phyloP scores from a whole-genome alignment of 176 grass and related monocot genomes.

The Triticum monococcum region DNA sequence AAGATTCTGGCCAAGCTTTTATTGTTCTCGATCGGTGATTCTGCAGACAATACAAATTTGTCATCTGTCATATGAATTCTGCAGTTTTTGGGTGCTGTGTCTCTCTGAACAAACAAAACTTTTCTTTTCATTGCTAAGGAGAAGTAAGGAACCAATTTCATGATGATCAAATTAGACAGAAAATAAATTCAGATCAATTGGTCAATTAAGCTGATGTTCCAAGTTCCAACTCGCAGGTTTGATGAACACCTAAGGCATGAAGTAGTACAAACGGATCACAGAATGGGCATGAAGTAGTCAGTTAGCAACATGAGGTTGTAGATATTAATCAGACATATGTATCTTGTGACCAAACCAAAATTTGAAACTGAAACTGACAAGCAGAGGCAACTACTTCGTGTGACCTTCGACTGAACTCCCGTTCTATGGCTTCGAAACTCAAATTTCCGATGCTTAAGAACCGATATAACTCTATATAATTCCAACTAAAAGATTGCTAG shows the following conservation, averaged over 20 bases:
- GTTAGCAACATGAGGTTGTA: not conserved
- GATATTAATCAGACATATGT: slow-evolving; percentile 4
- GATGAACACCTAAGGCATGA: not conserved
- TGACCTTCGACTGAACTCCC: not conserved
- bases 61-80: not conserved
- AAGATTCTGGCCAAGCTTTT: not conserved
- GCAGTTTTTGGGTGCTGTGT: not conserved
- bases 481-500: not conserved
- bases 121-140: too few species aligned
- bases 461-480: too few species aligned
- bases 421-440: not conserved
- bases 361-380: not conserved
- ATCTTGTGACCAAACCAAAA: slow-evolving; percentile 28
- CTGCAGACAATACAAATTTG: not conserved
- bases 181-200: not conserved
- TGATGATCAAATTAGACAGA: not conserved
- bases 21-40: not conserved
- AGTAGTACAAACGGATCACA: not conserved
- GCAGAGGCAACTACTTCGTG: slow-evolving; percentile 21
- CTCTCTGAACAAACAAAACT: not conserved
- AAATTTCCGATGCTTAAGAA: not conserved
- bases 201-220: not conserved
- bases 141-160: not conserved
- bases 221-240: not conserved
- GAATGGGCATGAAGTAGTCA: not conserved